Percentiles rank a stretch among this genome's conserved stretches.
Conservation (phyloP, 2,329 filamentous ascomycete species). For the Penicillium polonicum region DNA sequence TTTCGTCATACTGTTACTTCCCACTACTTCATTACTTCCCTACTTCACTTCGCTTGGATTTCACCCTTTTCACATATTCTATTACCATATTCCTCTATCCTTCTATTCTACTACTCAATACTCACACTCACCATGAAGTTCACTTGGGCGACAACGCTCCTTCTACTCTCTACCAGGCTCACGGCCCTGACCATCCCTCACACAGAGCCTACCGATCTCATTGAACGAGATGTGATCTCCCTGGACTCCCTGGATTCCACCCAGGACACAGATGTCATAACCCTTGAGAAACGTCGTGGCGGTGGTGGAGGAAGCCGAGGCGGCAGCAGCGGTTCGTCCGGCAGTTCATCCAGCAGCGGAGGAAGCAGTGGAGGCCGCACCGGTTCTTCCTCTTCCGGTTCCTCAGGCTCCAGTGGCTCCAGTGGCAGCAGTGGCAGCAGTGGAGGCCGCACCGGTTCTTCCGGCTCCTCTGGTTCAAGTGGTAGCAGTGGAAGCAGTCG, state of each 20-base stretch:
- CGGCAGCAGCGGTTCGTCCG: slow-evolving; percentile 27
- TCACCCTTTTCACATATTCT: neutral
- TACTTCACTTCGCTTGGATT: neutral
- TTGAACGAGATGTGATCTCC: slow-evolving; percentile 15
- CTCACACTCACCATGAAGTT: slow-evolving; percentile 33
- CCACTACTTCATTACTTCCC: neutral
- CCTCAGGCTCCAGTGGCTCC: neutral
- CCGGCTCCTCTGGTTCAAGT: slow-evolving; percentile 5
- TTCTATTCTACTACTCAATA: neutral
- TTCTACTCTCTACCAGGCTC: slow-evolving; percentile 32
- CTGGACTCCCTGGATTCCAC: slow-evolving; percentile 1
- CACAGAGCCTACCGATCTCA: slow-evolving; percentile 19
- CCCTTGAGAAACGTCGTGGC: slow-evolving; percentile 51
- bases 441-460: slow-evolving; percentile 22
- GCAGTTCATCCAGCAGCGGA: slow-evolving; percentile 28
- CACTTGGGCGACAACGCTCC: slow-evolving; percentile 23
- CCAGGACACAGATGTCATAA: slow-evolving; percentile 17
- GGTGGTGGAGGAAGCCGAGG: slow-evolving; percentile 45
- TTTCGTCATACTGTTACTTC: neutral
- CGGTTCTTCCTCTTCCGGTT: slow-evolving; percentile 12
- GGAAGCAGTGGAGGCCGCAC: slow-evolving; percentile 29
- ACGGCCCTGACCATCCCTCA: slow-evolving; percentile 30
- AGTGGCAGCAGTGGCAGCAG: slow-evolving; percentile 10
- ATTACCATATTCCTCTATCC: too few species aligned
- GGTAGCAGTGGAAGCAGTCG: slow-evolving; percentile 23